Evolutionary conservation across 2,329 filamentous ascomycete genomes (phyloP).

Genomic region (Botrytis fabae): DNA sequence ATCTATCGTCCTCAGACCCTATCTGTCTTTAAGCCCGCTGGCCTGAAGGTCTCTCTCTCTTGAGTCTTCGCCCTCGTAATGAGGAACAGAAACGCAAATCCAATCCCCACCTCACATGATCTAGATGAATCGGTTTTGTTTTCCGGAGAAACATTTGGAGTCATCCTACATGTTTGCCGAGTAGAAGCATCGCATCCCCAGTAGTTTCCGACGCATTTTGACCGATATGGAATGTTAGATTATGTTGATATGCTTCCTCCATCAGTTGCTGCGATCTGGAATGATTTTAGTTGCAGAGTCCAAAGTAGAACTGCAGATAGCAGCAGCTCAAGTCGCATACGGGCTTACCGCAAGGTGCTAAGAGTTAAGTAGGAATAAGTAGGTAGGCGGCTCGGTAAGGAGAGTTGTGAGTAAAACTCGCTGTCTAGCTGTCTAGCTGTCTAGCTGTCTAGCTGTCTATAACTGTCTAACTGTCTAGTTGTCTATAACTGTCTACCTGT

Average conservation of each 20-base stretch:
- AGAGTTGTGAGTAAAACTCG: neutral
- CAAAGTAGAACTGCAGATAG: neutral
- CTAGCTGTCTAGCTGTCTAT: neutral
- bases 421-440: neutral
- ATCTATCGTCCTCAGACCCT: neutral
- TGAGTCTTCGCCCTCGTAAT: neutral
- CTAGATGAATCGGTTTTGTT: constrained; percentile 6
- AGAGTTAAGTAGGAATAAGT: neutral
- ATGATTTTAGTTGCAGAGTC: constrained; percentile 5
- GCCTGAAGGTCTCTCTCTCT: neutral
- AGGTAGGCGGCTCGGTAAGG: neutral
- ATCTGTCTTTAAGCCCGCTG: neutral
- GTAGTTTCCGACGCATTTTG: neutral
- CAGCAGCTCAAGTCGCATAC: neutral
- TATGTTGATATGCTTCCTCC: neutral
- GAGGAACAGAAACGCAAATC: neutral
- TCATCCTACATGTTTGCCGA: constrained; percentile 17
- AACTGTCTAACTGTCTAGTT: neutral
- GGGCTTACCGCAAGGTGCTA: neutral
- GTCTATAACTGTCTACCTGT: no score
- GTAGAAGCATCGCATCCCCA: neutral
- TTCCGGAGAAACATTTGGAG: constrained; percentile 18
- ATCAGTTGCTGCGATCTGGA: neutral
- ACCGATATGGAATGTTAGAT: neutral
- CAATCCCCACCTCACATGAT: constrained; percentile 8